Evolutionary conservation across 2,329 filamentous ascomycete genomes (phyloP).

Genomic region (Dactylellina leptospora): DNA sequence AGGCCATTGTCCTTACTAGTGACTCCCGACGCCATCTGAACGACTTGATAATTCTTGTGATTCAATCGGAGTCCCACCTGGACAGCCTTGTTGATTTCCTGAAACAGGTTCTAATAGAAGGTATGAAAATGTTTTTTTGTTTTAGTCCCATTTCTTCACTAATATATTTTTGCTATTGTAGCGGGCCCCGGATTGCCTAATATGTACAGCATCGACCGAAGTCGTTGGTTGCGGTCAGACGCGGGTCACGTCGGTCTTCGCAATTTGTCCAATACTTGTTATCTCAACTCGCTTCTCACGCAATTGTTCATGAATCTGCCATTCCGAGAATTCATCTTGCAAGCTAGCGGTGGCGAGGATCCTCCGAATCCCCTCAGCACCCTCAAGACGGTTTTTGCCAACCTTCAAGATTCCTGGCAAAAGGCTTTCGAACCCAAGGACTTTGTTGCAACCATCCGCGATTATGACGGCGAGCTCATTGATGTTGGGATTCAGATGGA

Average conservation of each 20-base stretch:
- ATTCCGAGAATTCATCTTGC: conserved; percentile 85
- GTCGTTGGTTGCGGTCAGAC: conserved; percentile 66
- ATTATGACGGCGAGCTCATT: conserved; percentile 81
- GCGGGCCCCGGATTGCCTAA: conserved; percentile 53
- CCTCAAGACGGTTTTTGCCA: conserved; percentile 82
- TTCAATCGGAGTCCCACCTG: conserved; percentile 25
- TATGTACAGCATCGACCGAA: conserved; percentile 55
- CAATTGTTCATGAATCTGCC: conserved; percentile 95
- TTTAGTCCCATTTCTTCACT: conserved; percentile 59
- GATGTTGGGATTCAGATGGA: conserved; percentile 95
- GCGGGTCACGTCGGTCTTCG: conserved; percentile 88
- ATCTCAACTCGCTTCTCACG: conserved; percentile 91
- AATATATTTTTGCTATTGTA: conserved; percentile 38
- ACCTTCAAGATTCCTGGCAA: conserved; percentile 82
- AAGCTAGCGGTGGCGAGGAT: conserved; percentile 61
- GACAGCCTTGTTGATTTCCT: conserved; percentile 35
- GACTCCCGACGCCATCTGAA: conserved; percentile 36
- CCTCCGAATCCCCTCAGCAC: conserved; percentile 71
- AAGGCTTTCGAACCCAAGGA: conserved; percentile 76
- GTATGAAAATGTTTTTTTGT: conserved; percentile 32
- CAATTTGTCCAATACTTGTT: conserved; percentile 95
- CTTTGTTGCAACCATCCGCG: conserved; percentile 79
- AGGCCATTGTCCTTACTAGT: conserved; percentile 68
- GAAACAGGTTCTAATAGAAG: conserved; percentile 53
- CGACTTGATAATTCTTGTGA: conserved; percentile 16